phyloP scores from a whole-genome alignment of 345 rosid species.

The Eucalyptus guilfoylei region DNA sequence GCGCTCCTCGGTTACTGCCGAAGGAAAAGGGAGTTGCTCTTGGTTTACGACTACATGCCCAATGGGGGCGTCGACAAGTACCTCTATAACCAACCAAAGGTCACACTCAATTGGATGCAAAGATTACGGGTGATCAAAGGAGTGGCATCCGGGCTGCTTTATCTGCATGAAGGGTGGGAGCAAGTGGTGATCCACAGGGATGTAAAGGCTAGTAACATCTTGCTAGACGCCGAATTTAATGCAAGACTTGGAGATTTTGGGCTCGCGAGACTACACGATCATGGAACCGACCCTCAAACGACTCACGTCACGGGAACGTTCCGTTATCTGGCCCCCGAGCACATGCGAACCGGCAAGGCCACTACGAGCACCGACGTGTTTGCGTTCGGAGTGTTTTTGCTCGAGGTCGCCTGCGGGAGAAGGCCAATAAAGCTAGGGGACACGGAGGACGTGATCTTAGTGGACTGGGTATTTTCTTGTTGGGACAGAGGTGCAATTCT shows the following conservation, averaged over 20 bases:
- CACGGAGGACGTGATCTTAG: neutral
- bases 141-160: neutral
- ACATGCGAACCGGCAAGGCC: neutral
- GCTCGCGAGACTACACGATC: conserved; percentile 26
- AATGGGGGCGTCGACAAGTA: neutral
- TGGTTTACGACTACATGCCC: conserved; percentile 56
- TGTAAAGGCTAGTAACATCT: neutral
- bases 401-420: neutral
- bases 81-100: conserved; percentile 11
- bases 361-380: neutral
- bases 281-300: conserved; percentile 14
- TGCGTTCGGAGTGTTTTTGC: neutral
- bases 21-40: conserved; percentile 34
- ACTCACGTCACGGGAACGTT: conserved; percentile 10
- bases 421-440: neutral
- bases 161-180: neutral
- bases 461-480: neutral
- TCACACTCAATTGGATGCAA: neutral
- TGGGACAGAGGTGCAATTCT: neutral
- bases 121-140: neutral
- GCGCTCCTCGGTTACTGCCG: conserved; percentile 49
- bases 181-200: neutral
- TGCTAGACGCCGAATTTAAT: conserved; percentile 20
- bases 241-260: conserved; percentile 40
- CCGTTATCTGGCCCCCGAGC: neutral